A percentile compares a stretch with the other conserved stretches of the same genome.
Evolutionary conservation across 305 asterid species (phyloP).

Genomic region (Fraxinus velutina): DNA sequence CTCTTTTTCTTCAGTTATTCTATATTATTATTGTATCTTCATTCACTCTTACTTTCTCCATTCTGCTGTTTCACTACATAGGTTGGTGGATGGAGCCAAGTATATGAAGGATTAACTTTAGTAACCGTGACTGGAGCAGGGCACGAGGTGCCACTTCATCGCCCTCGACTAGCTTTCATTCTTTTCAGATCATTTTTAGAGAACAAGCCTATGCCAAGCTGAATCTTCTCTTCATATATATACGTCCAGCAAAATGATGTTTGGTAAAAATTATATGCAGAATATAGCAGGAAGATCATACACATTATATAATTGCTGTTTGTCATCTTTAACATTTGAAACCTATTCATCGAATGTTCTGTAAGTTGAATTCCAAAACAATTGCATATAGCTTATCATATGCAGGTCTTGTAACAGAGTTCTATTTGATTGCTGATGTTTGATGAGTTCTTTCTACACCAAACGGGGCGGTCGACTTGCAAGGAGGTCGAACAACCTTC

Average conservation of each 20-base stretch:
- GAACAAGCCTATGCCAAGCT: conserved; percentile 64
- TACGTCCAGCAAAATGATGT: background rate
- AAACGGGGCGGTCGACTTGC: background rate
- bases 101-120: conserved; percentile 74
- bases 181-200: conserved; percentile 73
- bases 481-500: background rate
- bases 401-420: background rate
- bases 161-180: conserved; percentile 80
- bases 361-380: background rate
- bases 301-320: background rate
- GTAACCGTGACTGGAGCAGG: conserved; percentile 93
- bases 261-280: background rate
- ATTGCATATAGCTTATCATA: background rate
- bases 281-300: background rate
- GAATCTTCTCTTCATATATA: conserved; percentile 17
- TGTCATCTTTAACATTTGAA: background rate
- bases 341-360: background rate
- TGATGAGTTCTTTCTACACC: background rate
- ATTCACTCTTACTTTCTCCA: background rate
- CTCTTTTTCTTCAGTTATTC: background rate
- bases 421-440: background rate
- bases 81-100: conserved; percentile 99
- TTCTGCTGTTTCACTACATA: conserved; percentile 16
- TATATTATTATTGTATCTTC: background rate
- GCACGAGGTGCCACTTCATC: conserved; percentile 94